Conservation (phyloP, 2,329 filamentous ascomycete species). For the Hysterium pulicare region DNA sequence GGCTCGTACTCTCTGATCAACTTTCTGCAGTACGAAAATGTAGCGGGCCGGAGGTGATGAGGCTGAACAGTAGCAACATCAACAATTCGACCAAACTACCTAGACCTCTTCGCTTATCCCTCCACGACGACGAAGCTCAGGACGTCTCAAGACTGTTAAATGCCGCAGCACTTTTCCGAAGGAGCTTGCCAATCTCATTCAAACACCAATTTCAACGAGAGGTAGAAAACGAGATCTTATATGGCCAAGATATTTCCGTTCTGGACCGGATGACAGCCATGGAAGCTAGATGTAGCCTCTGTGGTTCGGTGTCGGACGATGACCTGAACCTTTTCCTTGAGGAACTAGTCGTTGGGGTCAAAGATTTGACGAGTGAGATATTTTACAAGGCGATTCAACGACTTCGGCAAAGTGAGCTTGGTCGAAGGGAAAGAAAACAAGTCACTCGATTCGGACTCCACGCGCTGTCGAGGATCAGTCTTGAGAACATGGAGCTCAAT, state of each 20-base stretch:
- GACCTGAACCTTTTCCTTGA: slow-evolving; percentile 59
- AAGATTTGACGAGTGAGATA: slow-evolving; percentile 48
- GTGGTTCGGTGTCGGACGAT: slow-evolving; percentile 76
- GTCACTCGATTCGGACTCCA: slow-evolving; percentile 75
- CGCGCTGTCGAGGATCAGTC: slow-evolving; percentile 69
- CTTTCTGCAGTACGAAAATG: slow-evolving; percentile 76
- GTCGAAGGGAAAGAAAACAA: slow-evolving; percentile 40
- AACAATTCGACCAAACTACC: slow-evolving; percentile 14
- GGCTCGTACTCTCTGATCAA: slow-evolving; percentile 80
- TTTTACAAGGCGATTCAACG: slow-evolving; percentile 52
- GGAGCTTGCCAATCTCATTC: slow-evolving; percentile 67
- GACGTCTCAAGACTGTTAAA: slow-evolving; percentile 62
- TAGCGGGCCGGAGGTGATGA: slow-evolving; percentile 71
- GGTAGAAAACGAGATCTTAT: slow-evolving; percentile 69
- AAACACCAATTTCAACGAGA: slow-evolving; percentile 64
- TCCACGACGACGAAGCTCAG: slow-evolving; percentile 54
- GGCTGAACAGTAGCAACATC: slow-evolving; percentile 60
- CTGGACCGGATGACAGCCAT: slow-evolving; percentile 73
- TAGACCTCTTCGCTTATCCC: slow-evolving; percentile 23
- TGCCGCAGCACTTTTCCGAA: slow-evolving; percentile 67
- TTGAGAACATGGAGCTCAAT: slow-evolving; percentile 72
- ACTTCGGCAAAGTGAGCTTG: slow-evolving; percentile 36
- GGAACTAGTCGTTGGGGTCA: slow-evolving; percentile 53
- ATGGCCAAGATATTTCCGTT: slow-evolving; percentile 57
- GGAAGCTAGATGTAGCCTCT: slow-evolving; percentile 75